These are phyloP conservation scores for Colletotrichum tropicale DNA, from an alignment of 2,329 filamentous ascomycete species.

Conservation along the genomic window DNA sequence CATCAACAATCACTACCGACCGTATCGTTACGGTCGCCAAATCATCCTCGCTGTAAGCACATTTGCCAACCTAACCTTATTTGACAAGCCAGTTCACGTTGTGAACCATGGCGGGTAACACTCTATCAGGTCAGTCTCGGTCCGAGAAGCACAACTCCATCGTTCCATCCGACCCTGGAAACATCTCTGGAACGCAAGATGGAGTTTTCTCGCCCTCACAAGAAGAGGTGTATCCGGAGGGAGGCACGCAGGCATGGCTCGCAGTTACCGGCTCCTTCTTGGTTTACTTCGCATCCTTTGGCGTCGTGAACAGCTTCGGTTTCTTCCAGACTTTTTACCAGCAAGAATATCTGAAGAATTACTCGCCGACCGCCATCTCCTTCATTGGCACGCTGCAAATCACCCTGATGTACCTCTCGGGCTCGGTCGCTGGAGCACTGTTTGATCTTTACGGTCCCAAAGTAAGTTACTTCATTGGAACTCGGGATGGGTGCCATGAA, in stretches of 20 bases:
- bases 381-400: slow-evolving; percentile 49
- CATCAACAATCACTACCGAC: neutral
- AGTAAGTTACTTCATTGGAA: neutral
- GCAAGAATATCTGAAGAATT: slow-evolving; percentile 32
- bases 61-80: neutral
- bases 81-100: neutral
- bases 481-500: neutral
- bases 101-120: slow-evolving; percentile 1
- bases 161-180: neutral
- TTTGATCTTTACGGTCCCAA: slow-evolving; percentile 35
- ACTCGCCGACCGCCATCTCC: slow-evolving; percentile 42
- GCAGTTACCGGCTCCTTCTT: slow-evolving; percentile 12
- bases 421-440: slow-evolving; percentile 42
- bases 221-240: neutral
- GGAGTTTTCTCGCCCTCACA: neutral
- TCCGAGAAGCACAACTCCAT: neutral
- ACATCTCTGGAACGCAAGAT: neutral
- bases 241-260: neutral
- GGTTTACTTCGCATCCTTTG: slow-evolving; percentile 21
- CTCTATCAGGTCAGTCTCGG: neutral
- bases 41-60: neutral
- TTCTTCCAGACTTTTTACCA: slow-evolving; percentile 50
- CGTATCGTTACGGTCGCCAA: neutral
- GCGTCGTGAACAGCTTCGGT: slow-evolving; percentile 46
- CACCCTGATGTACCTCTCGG: slow-evolving; percentile 42